Evolutionary conservation across 2,329 filamentous ascomycete species (phyloP), one percentile per base, ranked within the genome.

Genomic region (Macroventuria anomochaeta): DNA sequence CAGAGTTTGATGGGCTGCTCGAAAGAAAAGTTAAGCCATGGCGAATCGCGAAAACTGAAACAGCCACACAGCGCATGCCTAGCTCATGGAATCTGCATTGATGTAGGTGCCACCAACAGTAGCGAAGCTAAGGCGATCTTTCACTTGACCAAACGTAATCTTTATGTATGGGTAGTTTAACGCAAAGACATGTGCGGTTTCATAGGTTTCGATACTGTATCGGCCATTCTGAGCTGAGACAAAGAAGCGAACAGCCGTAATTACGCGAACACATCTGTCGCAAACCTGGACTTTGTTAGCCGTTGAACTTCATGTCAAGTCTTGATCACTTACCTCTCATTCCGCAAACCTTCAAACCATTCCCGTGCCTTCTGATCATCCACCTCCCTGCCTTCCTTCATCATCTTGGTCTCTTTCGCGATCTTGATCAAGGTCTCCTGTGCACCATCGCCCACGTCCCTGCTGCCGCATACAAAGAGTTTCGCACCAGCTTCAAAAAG

Each of bases 391-490:
- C 76, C 76, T 6, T 69, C 57, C 46, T 71, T 70, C 31, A 75
- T 67, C 50, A 77, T 72, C 21, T 77, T 72, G 20, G 64, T 61
- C 58, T 81, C 78, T 51, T 70, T 68, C 39, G 75, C 75, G 37
- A 81, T 79, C 58, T 68, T 75, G 50, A 78, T 75, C 40, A 75
- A 71, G 3, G 65, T 70, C 31, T 73, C 67, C 58, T 76, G 74
- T 0, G 81, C 77, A 5, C 75, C 77, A 37, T 79, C 74, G 0
- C 79, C 80, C 0, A 83, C 75, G 15, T 67, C 71, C 13, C 69
- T 53, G 39, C 83, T 84, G 3, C 88, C 88, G 67, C 88, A 91
- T 2, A 89, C 81, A 63, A 84, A 90, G 0, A 88, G 73, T 63
- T 82, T 82, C 0, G 86, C 82, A 0, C 80, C 81, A 5, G 70